phyloP scores from a whole-genome alignment of 805 yeast genomes.

The Jamesozyma piceae region DNA sequence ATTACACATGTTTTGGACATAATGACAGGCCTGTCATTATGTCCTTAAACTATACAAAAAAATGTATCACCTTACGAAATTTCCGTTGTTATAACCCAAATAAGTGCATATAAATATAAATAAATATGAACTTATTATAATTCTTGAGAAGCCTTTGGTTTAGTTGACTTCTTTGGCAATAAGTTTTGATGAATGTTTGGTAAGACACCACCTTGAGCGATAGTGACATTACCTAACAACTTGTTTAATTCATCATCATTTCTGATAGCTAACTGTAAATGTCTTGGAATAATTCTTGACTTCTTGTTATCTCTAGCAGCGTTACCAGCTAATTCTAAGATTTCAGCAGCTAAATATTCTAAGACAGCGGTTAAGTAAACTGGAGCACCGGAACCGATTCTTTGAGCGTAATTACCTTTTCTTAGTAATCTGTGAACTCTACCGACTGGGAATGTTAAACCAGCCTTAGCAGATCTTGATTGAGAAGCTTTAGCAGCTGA shows the following conservation, averaged over 20 bases:
- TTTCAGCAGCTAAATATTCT: constrained; percentile 96
- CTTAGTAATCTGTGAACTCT: constrained; percentile 95
- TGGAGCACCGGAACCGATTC: constrained; percentile 99
- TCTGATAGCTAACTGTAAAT: constrained; percentile 95
- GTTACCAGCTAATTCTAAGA: constrained; percentile 95
- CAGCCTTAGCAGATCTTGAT: constrained; percentile 97
- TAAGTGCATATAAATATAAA: too few species aligned
- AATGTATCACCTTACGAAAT: too few species aligned
- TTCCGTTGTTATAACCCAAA: too few species aligned
- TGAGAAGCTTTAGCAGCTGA: constrained; percentile 90
- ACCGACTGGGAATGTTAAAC: constrained; percentile 98
- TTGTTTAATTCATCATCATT: constrained; percentile 98
- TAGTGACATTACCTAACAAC: constrained; percentile 84
- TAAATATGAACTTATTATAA: constrained; percentile 42
- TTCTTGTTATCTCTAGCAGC: constrained; percentile 99
- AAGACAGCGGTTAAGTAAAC: too few species aligned
- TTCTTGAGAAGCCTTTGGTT: constrained; percentile 58
- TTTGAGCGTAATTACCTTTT: constrained; percentile 96
- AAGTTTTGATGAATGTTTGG: constrained; percentile 94
- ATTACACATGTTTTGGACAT: too few species aligned
- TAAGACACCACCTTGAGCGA: constrained; percentile 98
- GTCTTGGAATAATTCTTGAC: constrained; percentile 98
- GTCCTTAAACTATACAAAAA: too few species aligned
- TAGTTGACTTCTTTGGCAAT: constrained; percentile 68
- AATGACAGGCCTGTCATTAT: too few species aligned